Evolutionary conservation across 768 basidiomycete species (phyloP).

Genomic region (Rhizopogon vulgaris): DNA sequence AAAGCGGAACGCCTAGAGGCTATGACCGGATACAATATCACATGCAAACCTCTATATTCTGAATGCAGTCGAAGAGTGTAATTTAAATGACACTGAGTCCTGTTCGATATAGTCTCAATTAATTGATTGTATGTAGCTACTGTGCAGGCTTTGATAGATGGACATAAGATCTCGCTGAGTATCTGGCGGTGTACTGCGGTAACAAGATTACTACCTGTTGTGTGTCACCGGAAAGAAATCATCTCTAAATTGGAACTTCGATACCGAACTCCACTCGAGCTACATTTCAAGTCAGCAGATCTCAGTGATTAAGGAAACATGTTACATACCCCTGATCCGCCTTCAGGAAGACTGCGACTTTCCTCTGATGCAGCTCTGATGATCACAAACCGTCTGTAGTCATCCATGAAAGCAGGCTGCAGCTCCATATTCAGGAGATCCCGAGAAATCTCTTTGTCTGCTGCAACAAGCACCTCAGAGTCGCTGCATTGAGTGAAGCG

Average conservation of each 20-base stretch:
- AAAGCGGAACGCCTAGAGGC: neutral
- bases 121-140: no score
- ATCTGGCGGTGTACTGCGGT: no score
- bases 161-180: no score
- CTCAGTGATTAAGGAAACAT: neutral
- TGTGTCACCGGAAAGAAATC: constrained; percentile 33
- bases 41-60: constrained; percentile 10
- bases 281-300: constrained; percentile 19
- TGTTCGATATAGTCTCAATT: no score
- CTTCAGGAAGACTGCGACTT: neutral
- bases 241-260: constrained; percentile 54
- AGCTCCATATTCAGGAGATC: constrained; percentile 51
- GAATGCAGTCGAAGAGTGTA: no score
- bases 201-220: no score
- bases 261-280: constrained; percentile 50
- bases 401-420: constrained; percentile 57
- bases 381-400: constrained; percentile 62
- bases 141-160: no score
- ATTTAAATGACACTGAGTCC: no score
- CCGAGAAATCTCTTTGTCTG: constrained; percentile 37
- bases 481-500: constrained; percentile 22
- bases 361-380: constrained; percentile 36
- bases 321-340: constrained; percentile 39
- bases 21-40: constrained; percentile 12
- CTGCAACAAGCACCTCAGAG: constrained; percentile 29